A percentile compares a stretch with the other conserved stretches of the same genome.
These are phyloP conservation scores for Vachellia pachyceras DNA, from an alignment of 306 rosid species.

Conservation along the genomic window DNA sequence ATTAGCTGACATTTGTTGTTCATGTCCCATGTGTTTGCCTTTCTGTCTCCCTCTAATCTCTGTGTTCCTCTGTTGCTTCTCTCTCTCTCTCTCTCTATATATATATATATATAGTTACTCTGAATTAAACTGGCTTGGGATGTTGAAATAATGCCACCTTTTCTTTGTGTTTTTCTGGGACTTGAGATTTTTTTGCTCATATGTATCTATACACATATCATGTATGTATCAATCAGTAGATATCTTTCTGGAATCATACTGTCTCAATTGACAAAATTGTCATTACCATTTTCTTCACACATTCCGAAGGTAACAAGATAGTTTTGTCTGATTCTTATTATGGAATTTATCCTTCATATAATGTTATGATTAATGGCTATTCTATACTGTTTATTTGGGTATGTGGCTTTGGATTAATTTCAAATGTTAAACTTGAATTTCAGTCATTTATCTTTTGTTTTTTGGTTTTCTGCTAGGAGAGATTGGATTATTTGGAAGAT, in stretches of 20 bases:
- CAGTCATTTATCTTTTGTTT: slow-evolving; percentile 33
- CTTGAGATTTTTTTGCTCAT: neutral
- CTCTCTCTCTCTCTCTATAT: slow-evolving; percentile 23
- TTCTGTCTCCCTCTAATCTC: neutral
- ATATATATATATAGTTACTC: no score
- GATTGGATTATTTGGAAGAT: slow-evolving; percentile 96
- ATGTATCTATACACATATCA: neutral
- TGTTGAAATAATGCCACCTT: slow-evolving; percentile 4
- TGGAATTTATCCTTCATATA: slow-evolving; percentile 21
- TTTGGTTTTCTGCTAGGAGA: slow-evolving; percentile 64
- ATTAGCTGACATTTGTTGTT: slow-evolving; percentile 4
- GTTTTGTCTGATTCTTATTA: slow-evolving; percentile 27
- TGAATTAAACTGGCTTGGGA: neutral
- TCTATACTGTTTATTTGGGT: slow-evolving; percentile 12
- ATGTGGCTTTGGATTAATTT: slow-evolving; percentile 24
- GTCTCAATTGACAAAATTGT: neutral
- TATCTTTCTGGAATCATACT: neutral
- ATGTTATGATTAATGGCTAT: slow-evolving; percentile 8
- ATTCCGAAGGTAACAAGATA: neutral
- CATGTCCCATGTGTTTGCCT: neutral
- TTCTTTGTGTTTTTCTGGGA: neutral
- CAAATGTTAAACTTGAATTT: neutral
- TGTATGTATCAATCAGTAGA: neutral
- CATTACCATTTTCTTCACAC: slow-evolving; percentile 4
- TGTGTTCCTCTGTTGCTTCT: neutral